Base-by-base conservation (phyloP, 192 early-diverging fungal species). In the Phlyctochytrium arcticum region DNA sequence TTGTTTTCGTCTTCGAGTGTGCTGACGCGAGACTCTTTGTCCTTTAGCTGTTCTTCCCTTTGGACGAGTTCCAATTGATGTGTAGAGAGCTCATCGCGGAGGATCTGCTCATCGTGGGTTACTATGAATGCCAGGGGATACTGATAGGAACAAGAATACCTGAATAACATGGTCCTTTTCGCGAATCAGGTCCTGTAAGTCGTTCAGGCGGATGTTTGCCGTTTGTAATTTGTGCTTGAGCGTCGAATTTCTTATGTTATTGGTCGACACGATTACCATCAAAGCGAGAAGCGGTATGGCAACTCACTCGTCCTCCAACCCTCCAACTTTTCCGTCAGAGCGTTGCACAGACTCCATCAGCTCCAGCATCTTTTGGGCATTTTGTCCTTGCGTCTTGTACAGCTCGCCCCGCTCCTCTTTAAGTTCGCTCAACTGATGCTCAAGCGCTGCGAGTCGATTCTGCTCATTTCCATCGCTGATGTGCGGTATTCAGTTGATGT, bases 101-200 rank as follows among this genome's bases (percentile, higher is more conserved):
- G 66, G 24, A 94, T 84, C 88, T 92, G 46, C 29, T 5, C n/a
- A n/a, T n/a, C n/a, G n/a, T n/a, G n/a, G n/a, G n/a, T n/a, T n/a
- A 46, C 27, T 19, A 7, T 6, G 24, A 9, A 30, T 21, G 29
- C 44, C 17, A 33, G 12, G 12, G 50, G 49, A 24, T 12, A 19
- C 3, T 53, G 50, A 23, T 19, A 44, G 39, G 12, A 44, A 44
- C 12, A 44, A 44, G 0, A 47, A 50, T 60, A 87, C 87, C 74
- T 92, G 92, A 50, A 98, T 96, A 1, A 89, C 90, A n/a, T 85
- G 77, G 62, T 96, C 92, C 72, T 96, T 98, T 73, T 94, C 92
- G 56, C 80, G 79, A 6, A 95, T 71, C 21, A 88, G 65, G 34
- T 71, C 68, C 17, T 62, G 48, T 8, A 49, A 46, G 62, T 84